A percentile compares a stretch with the other conserved stretches of the same genome.
Evolutionary conservation across 208 protist species (phyloP).

Genomic region (Jaenimonas drosophilae): DNA sequence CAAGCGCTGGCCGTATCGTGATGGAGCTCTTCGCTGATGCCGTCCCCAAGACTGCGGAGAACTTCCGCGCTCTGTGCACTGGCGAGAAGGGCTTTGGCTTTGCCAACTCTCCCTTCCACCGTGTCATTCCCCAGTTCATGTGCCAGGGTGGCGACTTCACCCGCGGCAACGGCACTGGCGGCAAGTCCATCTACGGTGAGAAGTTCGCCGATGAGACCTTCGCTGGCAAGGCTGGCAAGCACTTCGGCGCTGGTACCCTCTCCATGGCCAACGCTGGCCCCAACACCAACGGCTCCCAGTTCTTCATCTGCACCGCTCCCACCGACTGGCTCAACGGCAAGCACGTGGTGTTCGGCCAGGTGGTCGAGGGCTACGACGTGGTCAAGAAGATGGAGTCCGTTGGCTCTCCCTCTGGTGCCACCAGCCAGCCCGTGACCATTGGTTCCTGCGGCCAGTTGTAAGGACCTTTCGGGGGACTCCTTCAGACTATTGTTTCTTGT

Average conservation of each 20-base stretch:
- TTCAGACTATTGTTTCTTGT: conserved; percentile 2
- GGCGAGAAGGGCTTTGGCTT: conserved; percentile 64
- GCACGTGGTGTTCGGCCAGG: conserved; percentile 89
- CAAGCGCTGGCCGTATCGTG: conserved; percentile 31
- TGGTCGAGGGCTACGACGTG: conserved; percentile 62
- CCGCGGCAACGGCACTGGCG: conserved; percentile 66
- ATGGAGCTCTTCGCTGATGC: conserved; percentile 74
- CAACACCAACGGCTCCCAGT: conserved; percentile 73
- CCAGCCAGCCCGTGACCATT: conserved; percentile 22
- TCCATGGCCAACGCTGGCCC: conserved; percentile 66
- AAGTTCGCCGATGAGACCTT: conserved; percentile 87
- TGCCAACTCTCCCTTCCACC: conserved; percentile 88
- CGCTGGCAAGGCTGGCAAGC: conserved; percentile 58
- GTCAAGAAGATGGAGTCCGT: conserved; percentile 47
- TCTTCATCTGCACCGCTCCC: conserved; percentile 49
- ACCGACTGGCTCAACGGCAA: conserved; percentile 72
- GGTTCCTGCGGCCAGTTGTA: conserved; percentile 28
- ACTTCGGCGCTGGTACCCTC: conserved; percentile 41
- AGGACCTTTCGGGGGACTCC: too few relatives aligned
- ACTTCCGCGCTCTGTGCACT: conserved; percentile 74
- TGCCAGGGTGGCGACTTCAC: conserved; percentile 92
- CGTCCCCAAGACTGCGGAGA: conserved; percentile 82
- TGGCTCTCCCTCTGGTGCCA: conserved; percentile 23
- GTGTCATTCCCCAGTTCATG: conserved; percentile 81
- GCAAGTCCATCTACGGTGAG: conserved; percentile 74